Conservation (phyloP, 2,329 filamentous ascomycete genomes). For the Aureobasidium subglaciale region DNA sequence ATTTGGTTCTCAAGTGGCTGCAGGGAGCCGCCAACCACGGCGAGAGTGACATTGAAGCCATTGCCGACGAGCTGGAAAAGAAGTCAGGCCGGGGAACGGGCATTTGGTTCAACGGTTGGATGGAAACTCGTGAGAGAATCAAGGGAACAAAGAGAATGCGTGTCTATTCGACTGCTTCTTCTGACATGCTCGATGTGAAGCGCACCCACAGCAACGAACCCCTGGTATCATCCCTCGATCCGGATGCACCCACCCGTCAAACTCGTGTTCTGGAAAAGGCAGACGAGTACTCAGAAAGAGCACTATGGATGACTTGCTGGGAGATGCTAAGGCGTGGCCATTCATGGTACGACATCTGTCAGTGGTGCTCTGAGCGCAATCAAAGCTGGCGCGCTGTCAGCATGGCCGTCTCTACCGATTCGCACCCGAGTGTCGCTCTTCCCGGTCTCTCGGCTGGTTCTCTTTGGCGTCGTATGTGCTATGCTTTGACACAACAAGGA, state of each 20-base stretch:
- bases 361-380: conserved; percentile 79
- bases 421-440: conserved; percentile 31
- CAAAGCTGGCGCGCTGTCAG: conserved; percentile 86
- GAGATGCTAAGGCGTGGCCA: conserved; percentile 85
- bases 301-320: conserved; percentile 90
- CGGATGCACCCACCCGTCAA: conserved; percentile 80
- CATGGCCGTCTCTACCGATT: conserved; percentile 60
- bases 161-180: conserved; percentile 38
- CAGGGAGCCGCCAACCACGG: conserved; percentile 65
- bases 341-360: conserved; percentile 63
- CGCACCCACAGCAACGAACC: conserved; percentile 49
- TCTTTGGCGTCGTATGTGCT: conserved; percentile 73
- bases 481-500: conserved; percentile 59
- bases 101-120: conserved; percentile 80
- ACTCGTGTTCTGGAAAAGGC: conserved; percentile 67
- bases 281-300: conserved; percentile 82
- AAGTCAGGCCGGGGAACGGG: conserved; percentile 64
- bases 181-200: conserved; percentile 45
- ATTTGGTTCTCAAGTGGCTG: conserved; percentile 77
- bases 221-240: conserved; percentile 82
- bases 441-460: conserved; percentile 35
- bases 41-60: conserved; percentile 63
- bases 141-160: conserved; percentile 82
- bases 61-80: conserved; percentile 64
- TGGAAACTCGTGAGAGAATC: conserved; percentile 82